phyloP scores from a whole-genome alignment of 768 basidiomycete species.

The Tylopilus sp. region DNA sequence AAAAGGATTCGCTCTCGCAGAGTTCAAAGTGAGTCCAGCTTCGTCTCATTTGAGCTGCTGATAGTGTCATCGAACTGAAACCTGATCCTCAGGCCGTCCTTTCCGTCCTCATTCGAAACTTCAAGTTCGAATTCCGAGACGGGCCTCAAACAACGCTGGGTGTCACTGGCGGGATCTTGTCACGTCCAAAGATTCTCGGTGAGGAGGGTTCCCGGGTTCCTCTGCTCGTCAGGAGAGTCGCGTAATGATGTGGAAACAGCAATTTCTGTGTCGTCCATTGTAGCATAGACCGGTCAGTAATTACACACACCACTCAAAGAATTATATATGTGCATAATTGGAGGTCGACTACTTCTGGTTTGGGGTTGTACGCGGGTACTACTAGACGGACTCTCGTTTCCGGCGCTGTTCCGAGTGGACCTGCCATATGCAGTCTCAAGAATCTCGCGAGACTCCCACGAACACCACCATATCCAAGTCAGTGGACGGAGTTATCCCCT shows the following conservation, averaged over 20 bases:
- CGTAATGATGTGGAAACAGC: neutral
- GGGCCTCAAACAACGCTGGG: constrained; percentile 36
- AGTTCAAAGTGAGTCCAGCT: neutral
- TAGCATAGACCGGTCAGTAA: neutral
- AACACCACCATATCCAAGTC: too few relatives aligned
- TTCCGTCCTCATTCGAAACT: constrained; percentile 36
- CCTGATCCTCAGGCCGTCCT: constrained; percentile 5
- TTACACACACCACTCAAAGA: neutral
- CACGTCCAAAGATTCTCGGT: constrained; percentile 33
- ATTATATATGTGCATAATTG: too few relatives aligned
- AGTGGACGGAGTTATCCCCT: too few relatives aligned
- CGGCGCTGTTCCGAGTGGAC: too few relatives aligned
- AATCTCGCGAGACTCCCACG: too few relatives aligned
- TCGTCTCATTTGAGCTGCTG: neutral
- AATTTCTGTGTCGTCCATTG: too few relatives aligned
- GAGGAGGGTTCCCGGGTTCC: constrained; percentile 14
- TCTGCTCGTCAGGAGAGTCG: constrained; percentile 3
- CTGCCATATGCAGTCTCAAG: too few relatives aligned
- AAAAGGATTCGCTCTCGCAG: constrained; percentile 26
- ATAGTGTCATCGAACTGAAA: neutral
- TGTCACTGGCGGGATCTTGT: constrained; percentile 27
- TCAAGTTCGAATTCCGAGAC: constrained; percentile 29
- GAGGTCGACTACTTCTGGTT: too few relatives aligned
- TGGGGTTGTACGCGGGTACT: too few relatives aligned
- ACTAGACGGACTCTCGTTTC: too few relatives aligned